Evolutionary conservation across 1,139 yeast species (phyloP).

Genomic region (Suhomyces wounanorum): DNA sequence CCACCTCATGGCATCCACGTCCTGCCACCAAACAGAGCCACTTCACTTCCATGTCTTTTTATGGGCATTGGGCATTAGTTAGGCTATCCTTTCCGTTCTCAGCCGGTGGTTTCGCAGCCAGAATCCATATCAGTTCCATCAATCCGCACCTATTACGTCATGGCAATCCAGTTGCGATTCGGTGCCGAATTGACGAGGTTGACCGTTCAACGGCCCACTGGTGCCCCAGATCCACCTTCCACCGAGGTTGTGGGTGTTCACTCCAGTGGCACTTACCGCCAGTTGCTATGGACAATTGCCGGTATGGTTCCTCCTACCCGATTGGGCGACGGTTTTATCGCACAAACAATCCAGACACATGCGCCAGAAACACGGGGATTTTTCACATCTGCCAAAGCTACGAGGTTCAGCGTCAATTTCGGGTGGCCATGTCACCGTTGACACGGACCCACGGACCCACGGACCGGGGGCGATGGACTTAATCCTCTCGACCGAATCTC

Average conservation of each 20-base stretch:
- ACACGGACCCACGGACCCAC: background rate
- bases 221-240: background rate
- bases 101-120: background rate
- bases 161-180: background rate
- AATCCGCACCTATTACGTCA: constrained; percentile 1
- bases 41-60: too few relatives aligned
- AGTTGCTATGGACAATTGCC: background rate
- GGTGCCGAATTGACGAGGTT: background rate
- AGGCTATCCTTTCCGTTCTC: background rate
- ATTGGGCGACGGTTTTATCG: background rate
- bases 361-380: background rate
- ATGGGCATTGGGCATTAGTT: background rate
- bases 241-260: background rate
- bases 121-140: background rate
- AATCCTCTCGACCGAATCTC: background rate
- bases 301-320: background rate
- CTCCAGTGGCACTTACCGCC: background rate
- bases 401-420: too few relatives aligned
- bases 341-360: background rate
- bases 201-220: background rate
- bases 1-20: too few relatives aligned
- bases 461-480: background rate
- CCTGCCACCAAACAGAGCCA: too few relatives aligned
- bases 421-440: background rate
- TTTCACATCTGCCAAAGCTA: too few relatives aligned